These are phyloP conservation scores for Aspergillus viridinutans DNA, from an alignment of 2,329 filamentous ascomycete genomes.

Conservation along the genomic window DNA sequence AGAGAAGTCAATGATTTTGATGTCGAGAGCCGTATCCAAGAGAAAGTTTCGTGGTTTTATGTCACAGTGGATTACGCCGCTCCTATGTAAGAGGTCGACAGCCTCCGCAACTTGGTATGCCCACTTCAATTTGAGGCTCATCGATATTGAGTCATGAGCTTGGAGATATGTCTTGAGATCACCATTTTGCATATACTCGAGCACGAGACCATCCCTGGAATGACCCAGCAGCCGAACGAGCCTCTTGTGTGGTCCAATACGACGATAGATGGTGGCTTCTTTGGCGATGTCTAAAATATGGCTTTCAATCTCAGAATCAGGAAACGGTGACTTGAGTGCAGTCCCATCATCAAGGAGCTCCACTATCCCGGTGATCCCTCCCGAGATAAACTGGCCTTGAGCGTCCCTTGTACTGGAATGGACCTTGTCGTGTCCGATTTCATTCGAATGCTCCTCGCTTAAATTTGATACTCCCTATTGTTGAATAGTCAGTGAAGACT, in stretches of 20 bases:
- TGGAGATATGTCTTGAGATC: constrained; percentile 15
- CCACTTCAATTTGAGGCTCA: too few species aligned
- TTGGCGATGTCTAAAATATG: constrained; percentile 13
- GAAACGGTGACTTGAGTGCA: constrained; percentile 12
- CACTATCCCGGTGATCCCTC: constrained; percentile 14
- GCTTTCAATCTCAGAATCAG: constrained; percentile 7
- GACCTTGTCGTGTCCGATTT: too few species aligned
- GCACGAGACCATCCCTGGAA: constrained; percentile 10
- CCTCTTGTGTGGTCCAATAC: constrained; percentile 8
- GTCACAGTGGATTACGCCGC: too few species aligned
- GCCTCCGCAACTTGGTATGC: too few species aligned
- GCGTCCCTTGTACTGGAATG: neutral
- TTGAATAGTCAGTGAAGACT: too few species aligned
- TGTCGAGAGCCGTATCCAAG: too few species aligned
- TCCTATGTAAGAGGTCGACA: too few species aligned
- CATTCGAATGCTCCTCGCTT: too few species aligned
- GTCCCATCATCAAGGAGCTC: constrained; percentile 15
- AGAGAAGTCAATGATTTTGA: too few species aligned
- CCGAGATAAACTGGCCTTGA: constrained; percentile 11
- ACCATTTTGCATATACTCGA: constrained; percentile 13
- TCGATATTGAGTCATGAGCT: too few species aligned
- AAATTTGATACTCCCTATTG: too few species aligned
- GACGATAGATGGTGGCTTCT: constrained; percentile 12
- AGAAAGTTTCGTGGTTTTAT: too few species aligned
- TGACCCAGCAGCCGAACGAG: constrained; percentile 9